Evolutionary conservation across 1,284 basidiomycete species (phyloP), one percentile per base, ranked within the genome.

Genomic region (Schizophyllum amplum): DNA sequence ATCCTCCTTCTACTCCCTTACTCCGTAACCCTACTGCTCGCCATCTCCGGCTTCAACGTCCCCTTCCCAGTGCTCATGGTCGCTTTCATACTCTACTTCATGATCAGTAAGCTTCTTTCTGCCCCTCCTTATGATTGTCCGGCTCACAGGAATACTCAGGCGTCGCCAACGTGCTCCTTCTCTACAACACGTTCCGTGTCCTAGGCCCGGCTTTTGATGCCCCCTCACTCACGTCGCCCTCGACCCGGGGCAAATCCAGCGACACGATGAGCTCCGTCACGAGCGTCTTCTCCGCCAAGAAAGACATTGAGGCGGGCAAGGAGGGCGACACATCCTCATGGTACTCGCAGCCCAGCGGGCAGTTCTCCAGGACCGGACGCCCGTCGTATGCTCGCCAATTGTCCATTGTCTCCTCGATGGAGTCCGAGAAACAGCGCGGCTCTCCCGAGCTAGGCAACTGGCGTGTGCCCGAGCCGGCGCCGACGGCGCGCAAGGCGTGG

Each of bases 181-280:
- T 87, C 24, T 81, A 78, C 70, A 87, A 85, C 65, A 86, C 83
- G 3, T 78, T 87, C 63, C 77, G 82, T n/a, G 75, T 86, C 52
- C 70, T 89, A 42, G 72, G 75, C n/a, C 79, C 79, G 22, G 78
- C 78, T 24, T 76, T 84, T 61, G 69, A 73, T 57, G 63, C 64
- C 27, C 62, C 62, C 47, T 60, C 66, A 11, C 60, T 61, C 46
- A 64, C 33, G 13, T 13, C 33, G 33, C 33, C 33, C 13, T 42
- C 33, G 33, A n/a, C 62, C 50, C 51, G 60, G 6, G 61, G 62
- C 22, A 69, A 73, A 56, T 13, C 33, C 4, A 66, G 63, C 57
- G 66, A 65, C 33, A 65, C 63, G 25, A 61, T 66, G 48, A 69
- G 70, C 47, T 65, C 69, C 33, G 64, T 62, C 49, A 56, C 64